Percentiles rank a stretch among this genome's conserved stretches.
phyloP scores from a whole-genome alignment of 768 basidiomycete species.

The Asterophora lycoperdoides region DNA sequence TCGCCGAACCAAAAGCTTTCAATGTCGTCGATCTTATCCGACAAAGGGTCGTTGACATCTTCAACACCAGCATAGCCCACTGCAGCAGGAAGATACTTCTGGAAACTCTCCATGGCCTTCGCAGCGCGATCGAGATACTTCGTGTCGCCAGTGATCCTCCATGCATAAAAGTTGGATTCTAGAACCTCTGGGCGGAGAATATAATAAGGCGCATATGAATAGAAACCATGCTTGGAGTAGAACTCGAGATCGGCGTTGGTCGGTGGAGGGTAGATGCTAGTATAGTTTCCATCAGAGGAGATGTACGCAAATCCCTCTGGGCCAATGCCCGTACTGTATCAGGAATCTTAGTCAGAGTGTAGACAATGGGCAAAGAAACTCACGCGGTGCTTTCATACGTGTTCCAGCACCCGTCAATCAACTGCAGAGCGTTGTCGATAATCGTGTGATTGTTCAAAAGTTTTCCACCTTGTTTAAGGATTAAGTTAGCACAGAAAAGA shows the following conservation, averaged over 20 bases:
- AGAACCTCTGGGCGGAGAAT: conserved; percentile 71
- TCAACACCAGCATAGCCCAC: conserved; percentile 50
- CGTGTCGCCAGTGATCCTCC: conserved; percentile 61
- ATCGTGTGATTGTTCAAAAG: conserved; percentile 67
- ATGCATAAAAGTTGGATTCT: conserved; percentile 79
- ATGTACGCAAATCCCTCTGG: conserved; percentile 64
- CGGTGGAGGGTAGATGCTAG: conserved; percentile 36
- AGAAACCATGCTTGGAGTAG: conserved; percentile 62
- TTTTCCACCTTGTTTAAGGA: conserved; percentile 45
- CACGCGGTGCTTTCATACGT: conserved; percentile 70
- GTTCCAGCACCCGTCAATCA: conserved; percentile 77
- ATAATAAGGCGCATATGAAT: conserved; percentile 50
- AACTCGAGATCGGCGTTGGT: conserved; percentile 41
- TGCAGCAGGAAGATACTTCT: conserved; percentile 37
- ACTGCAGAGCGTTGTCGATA: conserved; percentile 50
- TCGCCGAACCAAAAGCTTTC: conserved; percentile 72
- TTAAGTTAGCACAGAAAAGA: not conserved
- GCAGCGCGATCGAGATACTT: conserved; percentile 66
- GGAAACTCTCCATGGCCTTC: conserved; percentile 52
- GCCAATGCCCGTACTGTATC: conserved; percentile 39
- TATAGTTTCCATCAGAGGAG: conserved; percentile 57
- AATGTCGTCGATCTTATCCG: conserved; percentile 50
- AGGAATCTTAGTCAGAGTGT: not conserved
- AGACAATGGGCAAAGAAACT: conserved; percentile 15
- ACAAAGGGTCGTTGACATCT: conserved; percentile 47